Evolutionary conservation across 2,329 filamentous ascomycete species (phyloP).

Genomic region (Grosmannia clavigera): DNA sequence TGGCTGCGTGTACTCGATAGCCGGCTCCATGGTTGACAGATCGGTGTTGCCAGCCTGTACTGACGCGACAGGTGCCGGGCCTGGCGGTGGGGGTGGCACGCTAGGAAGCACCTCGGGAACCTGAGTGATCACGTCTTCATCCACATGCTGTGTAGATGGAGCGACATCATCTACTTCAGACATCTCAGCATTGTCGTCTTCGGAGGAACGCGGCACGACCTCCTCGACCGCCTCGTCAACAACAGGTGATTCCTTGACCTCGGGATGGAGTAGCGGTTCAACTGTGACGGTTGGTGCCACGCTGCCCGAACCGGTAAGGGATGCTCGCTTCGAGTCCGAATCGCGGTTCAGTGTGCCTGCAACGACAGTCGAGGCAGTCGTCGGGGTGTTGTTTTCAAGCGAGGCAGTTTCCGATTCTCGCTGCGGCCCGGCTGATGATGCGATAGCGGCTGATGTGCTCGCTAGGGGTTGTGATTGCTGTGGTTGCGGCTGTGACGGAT

Average conservation of each 20-base stretch:
- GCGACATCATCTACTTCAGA: slow-evolving; percentile 15
- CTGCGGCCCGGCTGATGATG: slow-evolving; percentile 28
- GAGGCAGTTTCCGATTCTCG: slow-evolving; percentile 32
- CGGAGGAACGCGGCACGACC: slow-evolving; percentile 24
- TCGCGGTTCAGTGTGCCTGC: slow-evolving; percentile 21
- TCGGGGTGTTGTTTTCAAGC: slow-evolving; percentile 28
- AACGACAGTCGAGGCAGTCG: slow-evolving; percentile 8
- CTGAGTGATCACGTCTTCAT: slow-evolving; percentile 24
- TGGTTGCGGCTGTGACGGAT: slow-evolving; percentile 1
- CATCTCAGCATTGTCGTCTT: slow-evolving; percentile 56
- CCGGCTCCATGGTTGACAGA: slow-evolving; percentile 18
- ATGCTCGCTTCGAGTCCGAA: slow-evolving; percentile 29
- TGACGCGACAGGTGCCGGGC: slow-evolving; percentile 25
- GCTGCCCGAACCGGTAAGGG: slow-evolving; percentile 22
- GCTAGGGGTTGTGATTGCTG: slow-evolving; percentile 11
- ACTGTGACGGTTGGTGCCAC: slow-evolving; percentile 26
- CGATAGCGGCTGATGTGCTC: slow-evolving; percentile 11
- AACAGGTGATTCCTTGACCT: slow-evolving; percentile 13
- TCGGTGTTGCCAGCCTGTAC: neutral
- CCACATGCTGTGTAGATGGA: slow-evolving; percentile 26
- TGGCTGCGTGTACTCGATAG: slow-evolving; percentile 24
- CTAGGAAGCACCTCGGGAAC: slow-evolving; percentile 25
- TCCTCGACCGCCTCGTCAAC: slow-evolving; percentile 12
- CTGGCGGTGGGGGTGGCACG: slow-evolving; percentile 35
- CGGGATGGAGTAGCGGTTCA: slow-evolving; percentile 20